These are phyloP conservation scores for Ilyonectria sp. DNA, from an alignment of 2,329 filamentous ascomycete genomes.

Conservation along the genomic window DNA sequence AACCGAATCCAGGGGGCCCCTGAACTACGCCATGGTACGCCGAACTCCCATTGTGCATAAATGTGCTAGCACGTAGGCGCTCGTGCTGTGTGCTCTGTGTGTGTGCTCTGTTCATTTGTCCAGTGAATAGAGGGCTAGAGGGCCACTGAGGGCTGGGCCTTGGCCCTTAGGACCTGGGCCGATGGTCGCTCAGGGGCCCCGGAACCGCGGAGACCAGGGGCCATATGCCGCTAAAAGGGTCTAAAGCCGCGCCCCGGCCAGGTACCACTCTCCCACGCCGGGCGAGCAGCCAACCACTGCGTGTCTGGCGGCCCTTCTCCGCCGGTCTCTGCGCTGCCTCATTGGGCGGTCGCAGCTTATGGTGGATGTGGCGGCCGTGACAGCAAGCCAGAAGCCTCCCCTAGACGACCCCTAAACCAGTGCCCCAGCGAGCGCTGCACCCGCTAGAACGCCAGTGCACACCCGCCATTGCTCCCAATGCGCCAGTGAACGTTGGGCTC, in stretches of 20 bases:
- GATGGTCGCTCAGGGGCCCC: conserved; percentile 40
- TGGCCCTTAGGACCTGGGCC: conserved; percentile 18
- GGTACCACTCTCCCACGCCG: conserved; percentile 33
- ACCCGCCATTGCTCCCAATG: background rate
- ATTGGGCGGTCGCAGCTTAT: conserved; percentile 34
- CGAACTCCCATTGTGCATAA: too few relatives aligned
- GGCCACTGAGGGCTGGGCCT: background rate
- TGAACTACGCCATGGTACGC: too few relatives aligned
- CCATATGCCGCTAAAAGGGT: conserved; percentile 34
- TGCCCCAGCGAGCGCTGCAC: background rate
- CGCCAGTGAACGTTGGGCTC: background rate
- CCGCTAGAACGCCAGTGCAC: background rate
- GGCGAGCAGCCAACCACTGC: conserved; percentile 28
- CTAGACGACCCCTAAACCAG: background rate
- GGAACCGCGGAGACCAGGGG: conserved; percentile 38
- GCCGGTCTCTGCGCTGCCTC: conserved; percentile 25
- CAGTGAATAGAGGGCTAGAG: background rate
- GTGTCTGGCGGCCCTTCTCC: conserved; percentile 36
- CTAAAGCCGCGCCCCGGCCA: conserved; percentile 42
- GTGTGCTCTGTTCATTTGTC: background rate
- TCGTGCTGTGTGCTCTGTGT: too few relatives aligned
- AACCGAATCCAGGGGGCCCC: too few relatives aligned
- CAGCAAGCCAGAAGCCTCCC: conserved; percentile 34
- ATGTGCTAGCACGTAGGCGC: too few relatives aligned
- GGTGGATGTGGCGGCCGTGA: conserved; percentile 42